Evolutionary conservation across 495 filamentous ascomycete genomes (phyloP), one percentile per base, ranked within the genome.

Genomic region (Letharia lupina): DNA sequence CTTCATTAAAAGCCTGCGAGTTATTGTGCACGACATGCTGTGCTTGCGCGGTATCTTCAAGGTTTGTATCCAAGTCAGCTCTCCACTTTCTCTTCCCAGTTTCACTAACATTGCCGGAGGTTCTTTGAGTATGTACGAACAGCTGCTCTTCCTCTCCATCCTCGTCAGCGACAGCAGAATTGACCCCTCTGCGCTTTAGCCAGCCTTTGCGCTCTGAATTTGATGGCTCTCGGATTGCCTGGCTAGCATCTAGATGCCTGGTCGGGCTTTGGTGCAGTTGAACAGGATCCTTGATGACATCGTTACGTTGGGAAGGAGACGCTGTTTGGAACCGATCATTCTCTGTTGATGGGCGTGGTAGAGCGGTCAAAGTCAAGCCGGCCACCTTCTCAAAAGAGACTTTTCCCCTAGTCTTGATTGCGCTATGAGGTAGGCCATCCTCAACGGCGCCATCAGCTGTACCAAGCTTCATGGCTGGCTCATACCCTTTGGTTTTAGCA

Each of bases 131-230:
- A 37, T 28, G 31, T 15, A 57, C 28, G 40, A 64, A 58, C 12
- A 64, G 52, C 16, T 37, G 50, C n/a, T 58, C 62, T 16, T 40
- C 62, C 10, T 40, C 33, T 23, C n/a, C 52, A 57, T 37, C 50
- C 13, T 61, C 35, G 10, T 61, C 35, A 20, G 20, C 56, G 4
- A 40, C 31, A 18, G 20, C 9, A 35, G 61, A 60, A 28, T 20
- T n/a, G 57, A 31, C 42, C 59, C 31, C 50, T 35, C 15, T 59
- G 31, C 64, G 64, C 13, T 65, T 65, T 35, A 65, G 31, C 64
- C 56, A 65, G 33, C 54, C 56, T 13, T 52, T 65, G 28, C 56
- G 42, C 52, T 60, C 64, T 16, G 64, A 65, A 42, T 7, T 48
- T 18, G 64, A 61, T 16, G 57, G 64, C 28, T 31, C 33, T 35